Evolutionary conservation across 495 filamentous ascomycete species (phyloP).

Genomic region (Xylaria longipes): DNA sequence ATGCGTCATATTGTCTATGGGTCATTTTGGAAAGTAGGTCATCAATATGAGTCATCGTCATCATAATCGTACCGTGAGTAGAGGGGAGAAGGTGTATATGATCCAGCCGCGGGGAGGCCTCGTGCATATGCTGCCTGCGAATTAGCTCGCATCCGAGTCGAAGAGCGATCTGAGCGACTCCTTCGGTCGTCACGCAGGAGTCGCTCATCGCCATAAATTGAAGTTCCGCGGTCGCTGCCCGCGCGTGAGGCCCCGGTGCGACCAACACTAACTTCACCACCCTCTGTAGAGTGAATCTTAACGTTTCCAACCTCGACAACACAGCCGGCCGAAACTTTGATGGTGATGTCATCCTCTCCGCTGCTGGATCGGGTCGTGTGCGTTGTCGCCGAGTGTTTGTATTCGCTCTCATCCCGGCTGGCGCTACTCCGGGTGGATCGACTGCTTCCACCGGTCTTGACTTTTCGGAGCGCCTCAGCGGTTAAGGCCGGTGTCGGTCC

Average conservation of each 20-base stretch:
- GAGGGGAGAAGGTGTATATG: slow-evolving; percentile 28
- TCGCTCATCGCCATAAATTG: slow-evolving; percentile 49
- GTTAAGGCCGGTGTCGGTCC: slow-evolving; percentile 53
- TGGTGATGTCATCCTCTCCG: slow-evolving; percentile 59
- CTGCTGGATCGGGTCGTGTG: slow-evolving; percentile 57
- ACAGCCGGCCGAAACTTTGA: slow-evolving; percentile 56
- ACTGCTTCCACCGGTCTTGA: slow-evolving; percentile 54
- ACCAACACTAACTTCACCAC: slow-evolving; percentile 59
- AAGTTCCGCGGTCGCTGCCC: slow-evolving; percentile 50
- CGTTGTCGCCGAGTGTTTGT: slow-evolving; percentile 59
- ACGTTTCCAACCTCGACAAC: slow-evolving; percentile 55
- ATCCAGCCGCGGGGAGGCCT: slow-evolving; percentile 34
- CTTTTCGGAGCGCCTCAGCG: slow-evolving; percentile 55
- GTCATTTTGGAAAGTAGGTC: background rate
- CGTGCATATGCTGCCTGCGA: slow-evolving; percentile 54
- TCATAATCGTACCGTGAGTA: slow-evolving; percentile 31
- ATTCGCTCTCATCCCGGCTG: slow-evolving; percentile 64
- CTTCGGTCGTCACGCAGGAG: slow-evolving; percentile 30
- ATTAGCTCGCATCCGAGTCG: slow-evolving; percentile 45
- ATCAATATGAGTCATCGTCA: slow-evolving; percentile 28
- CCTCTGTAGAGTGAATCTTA: slow-evolving; percentile 59
- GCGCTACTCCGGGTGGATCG: slow-evolving; percentile 58
- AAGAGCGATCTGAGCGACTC: slow-evolving; percentile 47
- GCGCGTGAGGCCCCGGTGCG: slow-evolving; percentile 37
- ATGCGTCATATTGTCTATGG: background rate